A percentile compares a stretch with the other conserved stretches of the same genome.
Conservation (phyloP, 2,329 filamentous ascomycete genomes). For the Pseudocercospora cruenta region DNA sequence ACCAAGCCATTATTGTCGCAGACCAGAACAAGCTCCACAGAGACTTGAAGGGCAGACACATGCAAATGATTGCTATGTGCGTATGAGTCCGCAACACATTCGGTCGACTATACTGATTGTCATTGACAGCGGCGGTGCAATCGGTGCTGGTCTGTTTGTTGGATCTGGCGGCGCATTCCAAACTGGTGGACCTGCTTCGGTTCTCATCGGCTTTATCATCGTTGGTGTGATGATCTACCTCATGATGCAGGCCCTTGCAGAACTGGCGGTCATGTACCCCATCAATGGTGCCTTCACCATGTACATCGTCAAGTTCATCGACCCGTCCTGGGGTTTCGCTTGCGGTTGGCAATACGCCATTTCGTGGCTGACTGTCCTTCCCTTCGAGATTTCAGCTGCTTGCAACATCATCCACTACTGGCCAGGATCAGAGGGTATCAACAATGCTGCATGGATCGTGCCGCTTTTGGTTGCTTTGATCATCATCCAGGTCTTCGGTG, state of each 20-base stretch:
- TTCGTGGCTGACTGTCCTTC: conserved; percentile 37
- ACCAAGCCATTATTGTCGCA: conserved; percentile 20
- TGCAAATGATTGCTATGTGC: conserved; percentile 43
- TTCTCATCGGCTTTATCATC: conserved; percentile 52
- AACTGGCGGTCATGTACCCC: conserved; percentile 40
- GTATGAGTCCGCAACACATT: neutral
- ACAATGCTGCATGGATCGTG: conserved; percentile 39
- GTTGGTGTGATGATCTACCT: conserved; percentile 40
- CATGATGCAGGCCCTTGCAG: conserved; percentile 42
- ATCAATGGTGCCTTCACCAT: conserved; percentile 42
- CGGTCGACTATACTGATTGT: neutral
- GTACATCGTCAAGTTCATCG: conserved; percentile 41
- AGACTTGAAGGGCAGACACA: conserved; percentile 39
- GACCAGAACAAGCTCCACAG: conserved; percentile 34
- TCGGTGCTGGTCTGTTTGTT: conserved; percentile 60
- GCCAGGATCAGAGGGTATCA: conserved; percentile 33
- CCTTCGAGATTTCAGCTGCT: conserved; percentile 39
- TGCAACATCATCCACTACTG: conserved; percentile 39
- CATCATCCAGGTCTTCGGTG: conserved; percentile 39
- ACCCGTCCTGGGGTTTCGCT: conserved; percentile 40
- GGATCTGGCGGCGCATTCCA: conserved; percentile 53
- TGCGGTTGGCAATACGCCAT: conserved; percentile 39
- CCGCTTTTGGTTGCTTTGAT: conserved; percentile 37
- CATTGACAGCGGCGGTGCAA: conserved; percentile 33
- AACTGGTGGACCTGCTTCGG: conserved; percentile 53